A percentile compares a stretch with the other conserved stretches of the same genome.
Evolutionary conservation across 139 green algal genomes (phyloP).

Genomic region (Micractinium conductrix): DNA sequence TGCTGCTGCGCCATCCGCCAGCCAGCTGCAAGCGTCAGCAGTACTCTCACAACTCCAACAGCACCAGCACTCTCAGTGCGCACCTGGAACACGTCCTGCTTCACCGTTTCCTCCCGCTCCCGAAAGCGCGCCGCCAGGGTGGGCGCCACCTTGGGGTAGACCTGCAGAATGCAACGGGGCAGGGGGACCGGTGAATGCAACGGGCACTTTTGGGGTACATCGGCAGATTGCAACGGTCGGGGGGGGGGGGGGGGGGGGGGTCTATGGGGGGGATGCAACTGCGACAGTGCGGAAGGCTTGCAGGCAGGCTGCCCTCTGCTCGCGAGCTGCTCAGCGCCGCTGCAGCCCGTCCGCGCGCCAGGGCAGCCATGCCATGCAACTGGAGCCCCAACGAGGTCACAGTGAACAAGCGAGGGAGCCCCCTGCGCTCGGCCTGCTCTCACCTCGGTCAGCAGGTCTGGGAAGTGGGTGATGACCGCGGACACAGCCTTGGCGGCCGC

Average conservation of each 20-base stretch:
- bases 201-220: too few relatives aligned
- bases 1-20: background rate
- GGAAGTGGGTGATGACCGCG: slow-evolving; percentile 69
- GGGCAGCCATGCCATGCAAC: too few relatives aligned
- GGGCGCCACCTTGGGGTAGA: slow-evolving; percentile 49
- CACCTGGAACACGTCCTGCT: slow-evolving; percentile 75
- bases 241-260: background rate
- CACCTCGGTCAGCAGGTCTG: slow-evolving; percentile 61
- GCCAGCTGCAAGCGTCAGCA: too few relatives aligned
- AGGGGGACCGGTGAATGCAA: background rate
- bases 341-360: too few relatives aligned
- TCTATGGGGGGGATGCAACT: too few relatives aligned
- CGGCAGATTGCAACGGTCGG: background rate
- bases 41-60: too few relatives aligned
- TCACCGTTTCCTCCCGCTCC: slow-evolving; percentile 95
- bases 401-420: too few relatives aligned
- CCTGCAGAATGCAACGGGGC: background rate
- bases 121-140: slow-evolving; percentile 81
- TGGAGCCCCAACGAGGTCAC: too few relatives aligned
- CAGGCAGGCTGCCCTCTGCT: background rate
- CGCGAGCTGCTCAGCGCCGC: too few relatives aligned
- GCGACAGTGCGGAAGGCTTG: too few relatives aligned
- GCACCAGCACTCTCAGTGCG: too few relatives aligned
- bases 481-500: slow-evolving; percentile 75
- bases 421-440: background rate